A percentile compares a stretch with the other conserved stretches of the same genome.
Evolutionary conservation across 306 rosid species (phyloP).

Genomic region (Casuarina equisetifolia): DNA sequence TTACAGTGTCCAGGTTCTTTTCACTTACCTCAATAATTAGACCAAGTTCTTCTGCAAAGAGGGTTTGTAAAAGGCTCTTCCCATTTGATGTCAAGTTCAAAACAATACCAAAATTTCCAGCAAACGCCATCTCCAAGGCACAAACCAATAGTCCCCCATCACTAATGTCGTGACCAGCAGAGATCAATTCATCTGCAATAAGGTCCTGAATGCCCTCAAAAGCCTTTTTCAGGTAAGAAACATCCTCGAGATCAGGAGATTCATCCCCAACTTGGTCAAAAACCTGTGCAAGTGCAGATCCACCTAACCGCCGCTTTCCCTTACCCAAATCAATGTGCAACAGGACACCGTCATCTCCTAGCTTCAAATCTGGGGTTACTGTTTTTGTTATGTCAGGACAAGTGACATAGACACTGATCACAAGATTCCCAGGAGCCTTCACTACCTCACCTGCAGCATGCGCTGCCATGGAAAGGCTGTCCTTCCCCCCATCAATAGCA

Average conservation of each 20-base stretch:
- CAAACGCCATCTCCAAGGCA: constrained; percentile 94
- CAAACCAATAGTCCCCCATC: constrained; percentile 84
- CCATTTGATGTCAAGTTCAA: constrained; percentile 58
- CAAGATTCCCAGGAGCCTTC: constrained; percentile 94
- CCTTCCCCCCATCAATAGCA: constrained; percentile 95
- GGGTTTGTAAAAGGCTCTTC: constrained; percentile 64
- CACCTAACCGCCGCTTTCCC: constrained; percentile 82
- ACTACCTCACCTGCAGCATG: constrained; percentile 74
- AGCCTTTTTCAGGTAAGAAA: constrained; percentile 70
- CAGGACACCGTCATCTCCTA: constrained; percentile 70
- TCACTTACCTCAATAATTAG: constrained; percentile 73
- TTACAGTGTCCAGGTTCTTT: constrained; percentile 51
- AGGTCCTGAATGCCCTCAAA: constrained; percentile 84
- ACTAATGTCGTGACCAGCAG: constrained; percentile 94
- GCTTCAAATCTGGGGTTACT: constrained; percentile 84
- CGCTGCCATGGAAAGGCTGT: constrained; percentile 95
- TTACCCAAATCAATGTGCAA: constrained; percentile 77
- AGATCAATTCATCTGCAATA: constrained; percentile 61
- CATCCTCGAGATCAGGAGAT: constrained; percentile 79
- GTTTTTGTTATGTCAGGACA: constrained; percentile 93
- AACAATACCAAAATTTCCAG: constrained; percentile 68
- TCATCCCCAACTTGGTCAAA: constrained; percentile 84
- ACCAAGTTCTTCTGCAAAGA: constrained; percentile 88
- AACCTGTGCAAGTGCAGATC: constrained; percentile 86
- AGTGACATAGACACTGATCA: constrained; percentile 83